Evolutionary conservation across 2,329 filamentous ascomycete genomes (phyloP), one percentile per base, ranked within the genome.

Genomic region (Trichoderma polysporum): DNA sequence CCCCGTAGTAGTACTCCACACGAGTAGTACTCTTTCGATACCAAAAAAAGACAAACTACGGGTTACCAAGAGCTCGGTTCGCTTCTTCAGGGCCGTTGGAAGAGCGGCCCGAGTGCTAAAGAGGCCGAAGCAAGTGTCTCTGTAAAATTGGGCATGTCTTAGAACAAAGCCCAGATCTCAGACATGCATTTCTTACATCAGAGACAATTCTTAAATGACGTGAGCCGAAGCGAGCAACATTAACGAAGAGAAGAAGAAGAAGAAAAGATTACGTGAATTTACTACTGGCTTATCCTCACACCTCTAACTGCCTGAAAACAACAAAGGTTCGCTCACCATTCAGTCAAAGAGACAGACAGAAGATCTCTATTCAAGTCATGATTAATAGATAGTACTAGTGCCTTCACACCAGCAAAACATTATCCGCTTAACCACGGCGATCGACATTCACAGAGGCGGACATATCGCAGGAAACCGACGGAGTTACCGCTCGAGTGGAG

Each of bases 41-140:
- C n/a, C 19, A 45, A 22, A 10, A 19, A 45, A 39, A 13, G 6
- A 35, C 19, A n/a, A 31, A 17, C 57, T 60, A 33, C 17, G 10
- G n/a, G 35, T 50, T 49, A 60, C 57, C 57, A 50, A 15, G 41
- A 49, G 29, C 57, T 60, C 57, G 57, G 57, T 41, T 60, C 57
- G 19, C 41, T 29, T 33, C 22, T 19, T 8, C 4, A 19, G 39
- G 39, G 39, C n/a, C 41, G 53, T 37, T 17, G 15, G n/a, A 22
- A 10, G 49, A 49, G 22, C 41, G 41, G 57, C 17, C 41, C 57
- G 41, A 37, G 29, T 35, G 9, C 19, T 31, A n/a, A 17, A 31
- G 35, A 13, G 19, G 13, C 3, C 41, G 41, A 19, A 22, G 41
- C 1, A 35, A 56, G 4, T n/a, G 39, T 13, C 57, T n/a, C 27